Evolutionary conservation across 208 protist genomes (phyloP), one percentile per base, ranked within the genome.

Genomic region (Wallacemonas sp.): DNA sequence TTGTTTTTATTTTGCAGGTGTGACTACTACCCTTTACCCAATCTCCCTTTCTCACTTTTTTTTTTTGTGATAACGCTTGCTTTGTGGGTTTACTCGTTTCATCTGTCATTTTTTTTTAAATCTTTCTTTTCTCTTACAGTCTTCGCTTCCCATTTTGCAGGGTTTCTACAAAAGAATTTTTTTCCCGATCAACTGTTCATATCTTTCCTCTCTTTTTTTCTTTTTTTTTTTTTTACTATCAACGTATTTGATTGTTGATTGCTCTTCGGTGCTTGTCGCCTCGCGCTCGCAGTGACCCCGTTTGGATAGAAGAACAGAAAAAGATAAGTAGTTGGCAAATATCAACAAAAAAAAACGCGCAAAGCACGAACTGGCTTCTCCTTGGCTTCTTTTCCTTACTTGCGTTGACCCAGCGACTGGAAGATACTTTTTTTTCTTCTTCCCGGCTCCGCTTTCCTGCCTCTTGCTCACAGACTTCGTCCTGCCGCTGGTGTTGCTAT

Each of bases 181-280:
- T 41, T 41, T 41, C 14, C 9, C 36, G 53, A 15, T 60, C 14
- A 46, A 41, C 56, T 61, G 9, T 49, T 49, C 51, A 34, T 26
- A 27, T 38, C 8, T 58, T 38, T 58, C 2, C 41, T 58, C 27
- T 58, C 30, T 27, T 58, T 58, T 58, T 58, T 42, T 38, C 30
- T 38, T 27, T 49, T 49, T 49, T 49, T 22, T 49, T 49, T 19
- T 49, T 49, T 19, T 49, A 26, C 19, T 49, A 5, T 26, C 44
- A 41, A n/a, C n/a, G n/a, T n/a, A n/a, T n/a, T n/a, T n/a, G n/a
- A n/a, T n/a, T n/a, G n/a, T n/a, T n/a, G n/a, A n/a, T 14, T 41
- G 36, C 36, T 14, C 36, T 14, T 17, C 36, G 36, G 36, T 41
- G 14, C 36, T 41, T 6, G 36, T 14, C 36, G 14, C n/a, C n/a